Percentiles rank a stretch among this genome's conserved stretches.
phyloP scores from a whole-genome alignment of 2,329 filamentous ascomycete species.

The Epichloe brachyelytri region DNA sequence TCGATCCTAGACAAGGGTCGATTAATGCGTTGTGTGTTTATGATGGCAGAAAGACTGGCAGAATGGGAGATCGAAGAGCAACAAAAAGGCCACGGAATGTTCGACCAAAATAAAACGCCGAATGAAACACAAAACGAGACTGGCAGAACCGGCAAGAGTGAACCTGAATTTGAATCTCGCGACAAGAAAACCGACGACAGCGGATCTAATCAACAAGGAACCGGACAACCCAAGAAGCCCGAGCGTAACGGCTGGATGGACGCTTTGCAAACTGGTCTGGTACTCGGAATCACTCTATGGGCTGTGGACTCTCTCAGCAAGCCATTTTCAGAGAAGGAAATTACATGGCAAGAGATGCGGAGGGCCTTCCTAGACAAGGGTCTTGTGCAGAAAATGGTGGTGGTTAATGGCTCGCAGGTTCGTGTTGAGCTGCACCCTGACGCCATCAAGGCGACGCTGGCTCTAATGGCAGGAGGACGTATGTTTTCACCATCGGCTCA shows the following conservation, averaged over 20 bases:
- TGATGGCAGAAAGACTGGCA: slow-evolving; percentile 23
- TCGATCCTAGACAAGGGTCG: slow-evolving; percentile 25
- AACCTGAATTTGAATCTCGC: slow-evolving; percentile 9
- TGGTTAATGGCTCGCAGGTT: slow-evolving; percentile 60
- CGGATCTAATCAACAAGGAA: slow-evolving; percentile 14
- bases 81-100: slow-evolving; percentile 10
- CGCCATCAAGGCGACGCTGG: slow-evolving; percentile 36
- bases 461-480: slow-evolving; percentile 28
- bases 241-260: slow-evolving; percentile 23
- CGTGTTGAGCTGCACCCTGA: slow-evolving; percentile 70
- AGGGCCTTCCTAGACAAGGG: slow-evolving; percentile 93
- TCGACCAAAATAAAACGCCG: slow-evolving; percentile 13
- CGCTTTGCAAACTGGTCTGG: slow-evolving; percentile 21
- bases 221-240: slow-evolving; percentile 24
- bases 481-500: slow-evolving; percentile 92
- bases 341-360: slow-evolving; percentile 95
- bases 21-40: slow-evolving; percentile 23
- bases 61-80: slow-evolving; percentile 15
- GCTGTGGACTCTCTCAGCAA: slow-evolving; percentile 28
- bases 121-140: slow-evolving; percentile 11
- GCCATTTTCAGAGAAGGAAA: slow-evolving; percentile 48
- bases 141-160: slow-evolving; percentile 8
- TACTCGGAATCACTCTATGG: slow-evolving; percentile 42
- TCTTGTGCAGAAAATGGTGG: slow-evolving; percentile 81
- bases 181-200: slow-evolving; percentile 9